Conservation (phyloP, 2,329 filamentous ascomycete species). For the Hymenoscyphus occultus region DNA sequence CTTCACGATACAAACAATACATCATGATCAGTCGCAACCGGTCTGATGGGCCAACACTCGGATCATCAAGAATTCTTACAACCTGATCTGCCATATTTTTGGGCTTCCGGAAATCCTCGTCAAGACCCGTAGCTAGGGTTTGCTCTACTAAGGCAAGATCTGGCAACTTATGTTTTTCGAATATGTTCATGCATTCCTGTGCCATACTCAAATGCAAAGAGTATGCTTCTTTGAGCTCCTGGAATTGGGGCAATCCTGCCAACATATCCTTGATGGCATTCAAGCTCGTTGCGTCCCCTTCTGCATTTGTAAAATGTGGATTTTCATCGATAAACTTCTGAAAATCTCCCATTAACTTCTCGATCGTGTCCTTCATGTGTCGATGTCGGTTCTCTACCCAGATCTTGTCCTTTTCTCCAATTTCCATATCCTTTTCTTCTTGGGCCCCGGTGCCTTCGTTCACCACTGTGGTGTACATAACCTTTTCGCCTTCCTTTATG, state of each 20-base stretch:
- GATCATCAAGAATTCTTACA: slow-evolving; percentile 84
- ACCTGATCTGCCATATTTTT: slow-evolving; percentile 86
- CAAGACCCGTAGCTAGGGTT: slow-evolving; percentile 83
- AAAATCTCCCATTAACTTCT: slow-evolving; percentile 89
- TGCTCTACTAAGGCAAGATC: slow-evolving; percentile 90
- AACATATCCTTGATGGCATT: slow-evolving; percentile 97
- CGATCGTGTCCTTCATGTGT: slow-evolving; percentile 98
- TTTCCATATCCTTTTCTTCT: slow-evolving; percentile 86
- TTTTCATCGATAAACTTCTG: slow-evolving; percentile 88
- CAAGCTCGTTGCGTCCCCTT: slow-evolving; percentile 68
- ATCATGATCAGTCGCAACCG: slow-evolving; percentile 81
- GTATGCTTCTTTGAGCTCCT: slow-evolving; percentile 93
- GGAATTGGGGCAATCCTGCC: slow-evolving; percentile 88
- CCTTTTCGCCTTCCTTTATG: slow-evolving; percentile 84
- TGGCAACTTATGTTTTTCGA: slow-evolving; percentile 77
- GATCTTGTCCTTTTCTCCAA: slow-evolving; percentile 85
- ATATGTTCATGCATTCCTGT: slow-evolving; percentile 93
- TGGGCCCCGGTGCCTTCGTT: slow-evolving; percentile 70
- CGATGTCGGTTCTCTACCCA: slow-evolving; percentile 93
- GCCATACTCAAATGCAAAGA: slow-evolving; percentile 95
- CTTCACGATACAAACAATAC: slow-evolving; percentile 83
- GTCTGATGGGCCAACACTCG: slow-evolving; percentile 67
- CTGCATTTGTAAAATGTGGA: slow-evolving; percentile 80
- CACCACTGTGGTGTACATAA: slow-evolving; percentile 76
- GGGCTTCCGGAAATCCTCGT: slow-evolving; percentile 87